These are phyloP conservation scores for Cercospora berteroae DNA, from an alignment of 2,329 filamentous ascomycete species.

Conservation along the genomic window DNA sequence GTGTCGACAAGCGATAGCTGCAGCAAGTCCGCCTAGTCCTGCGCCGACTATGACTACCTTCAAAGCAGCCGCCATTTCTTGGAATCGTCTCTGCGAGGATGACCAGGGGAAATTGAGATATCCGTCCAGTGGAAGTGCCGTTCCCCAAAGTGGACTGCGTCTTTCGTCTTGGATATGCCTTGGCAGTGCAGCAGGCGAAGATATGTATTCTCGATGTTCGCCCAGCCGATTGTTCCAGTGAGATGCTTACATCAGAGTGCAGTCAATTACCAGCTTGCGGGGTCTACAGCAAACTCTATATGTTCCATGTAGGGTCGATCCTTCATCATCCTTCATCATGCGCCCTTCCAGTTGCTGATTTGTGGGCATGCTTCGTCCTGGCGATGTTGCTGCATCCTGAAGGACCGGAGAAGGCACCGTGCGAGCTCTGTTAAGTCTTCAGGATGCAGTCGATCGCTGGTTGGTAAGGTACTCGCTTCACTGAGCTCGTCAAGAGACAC, in stretches of 20 bases:
- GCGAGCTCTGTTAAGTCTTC: background rate
- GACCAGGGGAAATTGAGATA: background rate
- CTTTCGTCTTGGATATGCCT: background rate
- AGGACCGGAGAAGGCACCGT: background rate
- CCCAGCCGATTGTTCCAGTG: background rate
- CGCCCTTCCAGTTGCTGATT: background rate
- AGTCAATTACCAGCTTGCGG: background rate
- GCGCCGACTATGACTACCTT: slow-evolving; percentile 30
- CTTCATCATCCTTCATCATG: background rate
- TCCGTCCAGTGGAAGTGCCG: background rate
- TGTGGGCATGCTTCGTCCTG: background rate
- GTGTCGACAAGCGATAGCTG: slow-evolving; percentile 41
- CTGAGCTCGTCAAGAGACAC: background rate
- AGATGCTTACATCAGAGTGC: background rate
- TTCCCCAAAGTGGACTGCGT: background rate
- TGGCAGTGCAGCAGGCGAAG: background rate
- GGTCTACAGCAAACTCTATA: background rate
- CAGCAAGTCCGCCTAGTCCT: slow-evolving; percentile 42
- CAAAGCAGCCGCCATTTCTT: background rate
- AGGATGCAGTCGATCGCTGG: background rate
- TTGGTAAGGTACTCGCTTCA: background rate
- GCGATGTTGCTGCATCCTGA: background rate
- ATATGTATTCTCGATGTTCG: background rate
- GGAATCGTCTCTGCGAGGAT: background rate
- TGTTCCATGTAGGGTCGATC: background rate